These are phyloP conservation scores for Diaporthe ampelina DNA, from an alignment of 2,329 filamentous ascomycete genomes.

Conservation along the genomic window DNA sequence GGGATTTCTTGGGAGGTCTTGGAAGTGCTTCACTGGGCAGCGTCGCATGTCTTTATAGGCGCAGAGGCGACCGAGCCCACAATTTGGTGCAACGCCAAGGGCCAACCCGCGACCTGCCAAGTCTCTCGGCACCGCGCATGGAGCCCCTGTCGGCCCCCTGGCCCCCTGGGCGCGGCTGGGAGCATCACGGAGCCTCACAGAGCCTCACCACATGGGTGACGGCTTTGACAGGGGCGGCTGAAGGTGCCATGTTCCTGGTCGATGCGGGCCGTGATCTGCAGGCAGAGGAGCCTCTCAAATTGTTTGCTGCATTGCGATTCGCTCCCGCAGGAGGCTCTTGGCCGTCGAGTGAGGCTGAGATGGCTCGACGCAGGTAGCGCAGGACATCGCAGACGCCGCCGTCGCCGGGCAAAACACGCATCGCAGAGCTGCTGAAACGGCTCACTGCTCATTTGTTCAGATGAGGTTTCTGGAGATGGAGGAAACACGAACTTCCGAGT, in stretches of 20 bases:
- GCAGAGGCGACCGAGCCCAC: slow-evolving; percentile 14
- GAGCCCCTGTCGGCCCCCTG: slow-evolving; percentile 6
- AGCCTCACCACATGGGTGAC: slow-evolving; percentile 13
- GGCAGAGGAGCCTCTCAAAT: slow-evolving; percentile 3
- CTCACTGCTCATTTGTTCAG: slow-evolving; percentile 22
- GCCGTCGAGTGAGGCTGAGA: slow-evolving; percentile 22
- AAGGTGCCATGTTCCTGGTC: slow-evolving; percentile 12
- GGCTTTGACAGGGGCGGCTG: slow-evolving; percentile 9
- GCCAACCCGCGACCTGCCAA: slow-evolving; percentile 27
- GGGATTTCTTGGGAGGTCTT: slow-evolving; percentile 19
- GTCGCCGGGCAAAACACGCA: slow-evolving; percentile 27
- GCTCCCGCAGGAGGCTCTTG: slow-evolving; percentile 26
- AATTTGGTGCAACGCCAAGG: slow-evolving; percentile 23
- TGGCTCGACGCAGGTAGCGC: slow-evolving; percentile 15
- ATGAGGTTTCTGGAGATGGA: slow-evolving; percentile 30
- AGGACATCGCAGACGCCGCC: slow-evolving; percentile 28
- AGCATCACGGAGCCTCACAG: background rate
- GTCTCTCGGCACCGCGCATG: slow-evolving; percentile 14
- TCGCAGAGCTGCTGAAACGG: slow-evolving; percentile 23
- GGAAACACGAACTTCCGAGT: slow-evolving; percentile 32
- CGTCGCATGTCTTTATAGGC: slow-evolving; percentile 31
- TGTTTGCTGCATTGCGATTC: slow-evolving; percentile 31
- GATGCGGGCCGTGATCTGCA: slow-evolving; percentile 29
- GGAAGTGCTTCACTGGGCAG: slow-evolving; percentile 28
- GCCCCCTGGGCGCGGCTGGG: background rate